A percentile compares a stretch with the other conserved stretches of the same genome.
Evolutionary conservation across 2,329 filamentous ascomycete species (phyloP).

Genomic region (Domatiomyces globalis): DNA sequence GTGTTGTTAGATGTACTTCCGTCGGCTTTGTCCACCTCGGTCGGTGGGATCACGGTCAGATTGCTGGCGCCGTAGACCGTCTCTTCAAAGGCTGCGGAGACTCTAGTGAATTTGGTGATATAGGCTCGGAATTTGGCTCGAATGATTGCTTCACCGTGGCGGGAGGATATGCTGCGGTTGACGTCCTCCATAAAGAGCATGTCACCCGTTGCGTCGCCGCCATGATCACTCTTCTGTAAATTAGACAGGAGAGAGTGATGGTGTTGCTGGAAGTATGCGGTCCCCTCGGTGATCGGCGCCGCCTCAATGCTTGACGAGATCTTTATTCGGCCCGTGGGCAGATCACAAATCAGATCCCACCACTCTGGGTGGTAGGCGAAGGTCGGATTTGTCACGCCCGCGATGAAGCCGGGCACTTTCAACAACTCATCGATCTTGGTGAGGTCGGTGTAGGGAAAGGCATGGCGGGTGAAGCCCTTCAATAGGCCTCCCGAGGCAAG

Average conservation of each 20-base stretch:
- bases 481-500: slow-evolving; percentile 85
- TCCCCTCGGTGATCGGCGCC: slow-evolving; percentile 68
- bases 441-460: slow-evolving; percentile 94
- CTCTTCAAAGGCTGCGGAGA: slow-evolving; percentile 90
- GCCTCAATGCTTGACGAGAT: slow-evolving; percentile 80
- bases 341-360: slow-evolving; percentile 95
- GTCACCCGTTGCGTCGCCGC: slow-evolving; percentile 65
- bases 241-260: slow-evolving; percentile 32
- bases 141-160: slow-evolving; percentile 80
- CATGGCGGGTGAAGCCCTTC: slow-evolving; percentile 84
- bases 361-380: slow-evolving; percentile 92
- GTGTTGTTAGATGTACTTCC: slow-evolving; percentile 17
- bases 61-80: slow-evolving; percentile 86
- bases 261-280: slow-evolving; percentile 76
- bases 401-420: slow-evolving; percentile 93
- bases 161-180: slow-evolving; percentile 64
- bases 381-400: slow-evolving; percentile 90
- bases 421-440: slow-evolving; percentile 95
- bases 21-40: slow-evolving; percentile 44
- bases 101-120: slow-evolving; percentile 84
- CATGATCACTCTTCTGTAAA: slow-evolving; percentile 19
- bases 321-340: slow-evolving; percentile 83
- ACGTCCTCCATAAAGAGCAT: slow-evolving; percentile 79
- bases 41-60: slow-evolving; percentile 61
- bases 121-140: slow-evolving; percentile 87